Base-by-base conservation (phyloP, 2,329 filamentous ascomycete genomes). In the Clonostachys chloroleuca region DNA sequence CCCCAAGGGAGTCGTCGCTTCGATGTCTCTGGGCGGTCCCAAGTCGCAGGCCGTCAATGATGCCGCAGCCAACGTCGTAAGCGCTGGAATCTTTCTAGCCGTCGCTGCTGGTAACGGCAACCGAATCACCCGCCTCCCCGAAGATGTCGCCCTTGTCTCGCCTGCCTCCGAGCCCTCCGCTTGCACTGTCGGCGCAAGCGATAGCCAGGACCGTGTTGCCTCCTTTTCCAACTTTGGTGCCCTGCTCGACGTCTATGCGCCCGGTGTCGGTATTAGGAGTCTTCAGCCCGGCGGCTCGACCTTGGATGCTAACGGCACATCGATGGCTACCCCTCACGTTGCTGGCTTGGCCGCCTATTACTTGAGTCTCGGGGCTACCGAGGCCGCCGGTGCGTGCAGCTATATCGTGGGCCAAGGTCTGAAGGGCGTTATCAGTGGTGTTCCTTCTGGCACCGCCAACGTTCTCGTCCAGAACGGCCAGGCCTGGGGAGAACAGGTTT, bases 51-150 rank as follows among this genome's bases (percentile, higher is more conserved):
- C 77, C 40, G 65, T 80, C 57, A 81, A 81, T 67, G 58, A 56
- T 35, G 75, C 76, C 42, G 68, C 81, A 16, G 64, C 70, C 39
- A 64, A 61, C 30, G 74, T 76, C 44, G 70, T 70, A 55, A n/a
- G 14, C 17, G 54, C 56, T 20, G 56, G 59, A 2, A 63, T 83
- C 34, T 69, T 78, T 44, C 68, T 74, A 3, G 73, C 76, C 34
- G 77, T 79, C 1, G 77, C 79, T 5, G 78, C 79, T 17, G 80
- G 80, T n/a, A 81, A 81, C 58, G 64, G 65, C n/a, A 64, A 75
- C 47, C 17, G 18, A 69, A 75, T 18, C 59, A 30, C 24, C 8
- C 24, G 24, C 24, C 24, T 16, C 62, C 65, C 47, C 56, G 67
- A 68, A 2, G 44, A 45, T 12, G 56, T 55, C 36, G 40, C 56